Base-by-base conservation (phyloP, 1,284 basidiomycete species). In the Melampsora abietis-canadensis region DNA sequence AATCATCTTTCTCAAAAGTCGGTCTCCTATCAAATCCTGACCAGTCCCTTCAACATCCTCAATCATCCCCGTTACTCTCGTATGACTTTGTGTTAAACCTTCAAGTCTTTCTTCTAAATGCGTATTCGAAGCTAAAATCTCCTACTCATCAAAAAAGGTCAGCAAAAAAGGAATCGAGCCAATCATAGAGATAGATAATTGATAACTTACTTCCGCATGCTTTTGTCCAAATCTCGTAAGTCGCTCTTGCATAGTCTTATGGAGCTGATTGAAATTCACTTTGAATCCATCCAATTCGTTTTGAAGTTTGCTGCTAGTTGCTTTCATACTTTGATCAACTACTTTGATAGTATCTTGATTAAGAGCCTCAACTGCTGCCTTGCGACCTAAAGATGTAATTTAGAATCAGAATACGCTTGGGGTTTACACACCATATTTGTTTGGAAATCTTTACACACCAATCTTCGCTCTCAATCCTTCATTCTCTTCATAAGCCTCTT, bases 391-490 rank as follows among this genome's bases (percentile, higher is more conserved):
- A 4, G 7, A 61, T 8, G n/a, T 34, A 14, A 34, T 8, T 8
- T 14, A 61, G 27, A 61, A n/a, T 61, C 19, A 30, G 30, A 61
- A 21, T 15, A 31, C 31, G 30, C 24, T 19, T 61, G 17, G 15
- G n/a, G 60, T 44, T 1, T 44, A 44, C 40, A 15, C 2, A 14
- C 51, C 51, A 54, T 54, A 54, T 54, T 19, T 21, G n/a, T 8
- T 27, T 19, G 17, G 12, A 61, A 61, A 5, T 37, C 5, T 15
- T 24, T 27, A 17, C 10, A 12, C 51, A 75, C 73, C 65, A 63
- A 75, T 75, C 37, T 75, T 75, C 17, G 66, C 73, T 17, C 73
- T 51, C 4, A 75, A 60, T 5, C 73, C 73, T 75, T 75, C 73
- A 68, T 67, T 68, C 7, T 75, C 73, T 27, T 75, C 60, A 37